Base-by-base conservation (phyloP, 164 flowering plant species). In the Kalanchoe fedtschenkoi region DNA sequence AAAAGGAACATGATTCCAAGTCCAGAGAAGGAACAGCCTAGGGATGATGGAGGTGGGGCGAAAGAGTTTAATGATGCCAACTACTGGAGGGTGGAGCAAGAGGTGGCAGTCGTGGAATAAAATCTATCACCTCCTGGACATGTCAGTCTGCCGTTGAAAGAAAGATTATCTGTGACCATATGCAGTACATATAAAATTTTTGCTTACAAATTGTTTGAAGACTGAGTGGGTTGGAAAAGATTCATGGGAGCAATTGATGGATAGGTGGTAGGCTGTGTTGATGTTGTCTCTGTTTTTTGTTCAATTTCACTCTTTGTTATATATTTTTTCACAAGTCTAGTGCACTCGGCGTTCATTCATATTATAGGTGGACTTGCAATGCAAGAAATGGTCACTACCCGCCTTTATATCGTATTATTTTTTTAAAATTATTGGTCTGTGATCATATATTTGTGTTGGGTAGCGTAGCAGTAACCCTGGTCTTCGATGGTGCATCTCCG, bases 31-130 rank as follows among this genome's bases (percentile, higher is more conserved):
- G 83, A 78, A 34, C 80, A 70, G 42, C 32, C 81, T 1, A 78
- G 74, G 24, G 86, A 78, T 21, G 75, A 71, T 34, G 84, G 73
- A 1, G 70, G 76, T 17, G 91, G 73, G 41, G 69, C 75, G n/a
- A 76, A 86, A 65, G 96, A 88, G 72, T 89, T 85, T 74, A 91
- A 88, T 43, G 92, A 91, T 58, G 76, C 88, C 28, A 91, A 88
- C 69, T 91, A 87, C 73, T 91, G 97, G 96, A 82, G 83, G 69
- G 83, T 91, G 63, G 97, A 91, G 60, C 85, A 81, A 61, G 92
- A 87, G 73, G 83, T 81, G 60, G 86, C 83, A 42, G 85, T 83
- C 68, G 70, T 84, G 66, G 91, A 88, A 71, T 86, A 71, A 86
- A 13, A 35, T 59, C 16, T n/a, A n/a, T n/a, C 33, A 7, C 14